Percentiles rank a stretch among this genome's conserved stretches.
phyloP scores from a whole-genome alignment of 441 rosid species.

The Manihot esculenta region DNA sequence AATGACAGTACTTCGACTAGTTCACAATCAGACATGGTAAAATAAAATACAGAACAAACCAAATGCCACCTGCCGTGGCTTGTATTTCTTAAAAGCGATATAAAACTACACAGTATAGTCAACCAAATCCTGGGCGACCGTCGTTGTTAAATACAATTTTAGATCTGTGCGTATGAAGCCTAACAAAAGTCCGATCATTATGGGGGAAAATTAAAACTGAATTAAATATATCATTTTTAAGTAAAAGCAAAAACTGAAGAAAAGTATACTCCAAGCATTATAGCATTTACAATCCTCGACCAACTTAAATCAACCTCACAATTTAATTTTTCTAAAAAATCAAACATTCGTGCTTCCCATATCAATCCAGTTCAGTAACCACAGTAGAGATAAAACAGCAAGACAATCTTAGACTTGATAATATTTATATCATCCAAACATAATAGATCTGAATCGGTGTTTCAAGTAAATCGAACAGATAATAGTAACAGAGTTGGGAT shows the following conservation, averaged over 20 bases:
- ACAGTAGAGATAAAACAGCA: background rate
- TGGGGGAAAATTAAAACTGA: too few species aligned
- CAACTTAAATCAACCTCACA: background rate
- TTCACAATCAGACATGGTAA: background rate
- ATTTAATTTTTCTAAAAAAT: background rate
- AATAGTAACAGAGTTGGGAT: constrained; percentile 1
- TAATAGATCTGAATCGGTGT: constrained; percentile 11
- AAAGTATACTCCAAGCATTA: background rate
- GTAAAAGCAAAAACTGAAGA: too few species aligned
- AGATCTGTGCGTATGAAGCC: background rate
- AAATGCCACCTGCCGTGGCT: background rate
- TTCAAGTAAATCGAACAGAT: background rate
- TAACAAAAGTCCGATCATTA: background rate
- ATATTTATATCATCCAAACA: background rate
- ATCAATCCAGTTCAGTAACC: background rate
- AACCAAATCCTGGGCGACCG: too few species aligned
- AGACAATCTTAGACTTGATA: background rate
- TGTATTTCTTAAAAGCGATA: background rate
- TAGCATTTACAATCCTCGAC: background rate
- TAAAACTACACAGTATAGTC: background rate
- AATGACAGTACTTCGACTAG: background rate
- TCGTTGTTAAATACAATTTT: background rate
- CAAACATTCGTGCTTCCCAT: background rate
- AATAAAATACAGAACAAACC: background rate
- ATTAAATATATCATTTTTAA: too few species aligned